Evolutionary conservation across 75 land plant species (phyloP).

Genomic region (Larix kaempferi): DNA sequence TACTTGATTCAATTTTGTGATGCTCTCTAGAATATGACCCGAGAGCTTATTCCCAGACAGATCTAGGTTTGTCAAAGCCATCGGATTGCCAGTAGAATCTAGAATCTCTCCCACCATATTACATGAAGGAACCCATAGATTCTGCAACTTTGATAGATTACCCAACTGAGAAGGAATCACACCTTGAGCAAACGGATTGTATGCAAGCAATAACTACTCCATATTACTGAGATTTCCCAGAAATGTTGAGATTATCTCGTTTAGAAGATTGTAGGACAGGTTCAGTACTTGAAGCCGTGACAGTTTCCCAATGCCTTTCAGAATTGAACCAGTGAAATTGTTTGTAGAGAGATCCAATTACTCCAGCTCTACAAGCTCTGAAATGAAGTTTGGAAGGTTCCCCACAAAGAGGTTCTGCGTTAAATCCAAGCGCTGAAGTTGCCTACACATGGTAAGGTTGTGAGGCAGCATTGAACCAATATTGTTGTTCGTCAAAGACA

Average conservation of each 20-base stretch:
- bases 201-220: too few relatives aligned
- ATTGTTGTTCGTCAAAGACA: constrained; percentile 9
- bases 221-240: too few relatives aligned
- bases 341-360: constrained; percentile 20
- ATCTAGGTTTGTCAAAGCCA: constrained; percentile 9
- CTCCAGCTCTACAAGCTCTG: constrained; percentile 10
- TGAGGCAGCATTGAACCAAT: constrained; percentile 21
- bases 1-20: constrained; percentile 10
- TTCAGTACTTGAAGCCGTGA: too few relatives aligned
- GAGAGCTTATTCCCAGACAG: constrained; percentile 15
- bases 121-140: too few relatives aligned
- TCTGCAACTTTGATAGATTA: too few relatives aligned
- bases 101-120: too few relatives aligned
- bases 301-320: constrained; percentile 10
- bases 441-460: constrained; percentile 13
- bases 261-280: too few relatives aligned
- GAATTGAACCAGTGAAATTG: constrained; percentile 18
- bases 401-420: constrained; percentile 9
- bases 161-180: too few relatives aligned
- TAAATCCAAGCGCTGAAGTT: constrained; percentile 13
- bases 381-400: neutral
- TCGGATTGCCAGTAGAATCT: constrained; percentile 9
- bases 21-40: constrained; percentile 16
- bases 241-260: too few relatives aligned
- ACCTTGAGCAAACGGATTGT: too few relatives aligned